A percentile compares a stretch with the other conserved stretches of the same genome.
These are phyloP conservation scores for Suhomyces ambrosiae DNA, from an alignment of 1,139 yeast genomes.

Conservation along the genomic window DNA sequence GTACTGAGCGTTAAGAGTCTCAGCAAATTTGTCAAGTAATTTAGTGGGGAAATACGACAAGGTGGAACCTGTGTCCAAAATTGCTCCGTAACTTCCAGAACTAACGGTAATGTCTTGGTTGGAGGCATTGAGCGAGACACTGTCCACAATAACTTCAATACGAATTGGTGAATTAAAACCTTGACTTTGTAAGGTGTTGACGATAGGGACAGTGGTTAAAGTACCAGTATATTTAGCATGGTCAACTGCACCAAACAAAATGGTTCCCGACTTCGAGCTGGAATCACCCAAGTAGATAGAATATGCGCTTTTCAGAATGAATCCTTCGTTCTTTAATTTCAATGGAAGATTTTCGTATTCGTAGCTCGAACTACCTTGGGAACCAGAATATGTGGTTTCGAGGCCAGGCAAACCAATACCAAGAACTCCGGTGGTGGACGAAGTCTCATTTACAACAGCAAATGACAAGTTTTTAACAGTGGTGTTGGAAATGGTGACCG, in stretches of 20 bases:
- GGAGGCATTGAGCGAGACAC: constrained; percentile 17
- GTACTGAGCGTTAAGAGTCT: constrained; percentile 35
- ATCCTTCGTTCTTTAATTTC: constrained; percentile 52
- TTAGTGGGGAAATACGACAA: constrained; percentile 36
- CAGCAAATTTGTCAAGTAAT: constrained; percentile 31
- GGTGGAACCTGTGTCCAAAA: constrained; percentile 32
- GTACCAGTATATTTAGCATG: constrained; percentile 51
- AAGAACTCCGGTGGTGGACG: constrained; percentile 49
- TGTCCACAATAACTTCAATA: constrained; percentile 29
- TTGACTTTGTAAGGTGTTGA: constrained; percentile 21
- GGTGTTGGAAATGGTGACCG: constrained; percentile 40
- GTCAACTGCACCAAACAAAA: constrained; percentile 64
- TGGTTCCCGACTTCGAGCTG: constrained; percentile 34
- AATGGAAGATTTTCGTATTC: constrained; percentile 60
- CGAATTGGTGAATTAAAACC: constrained; percentile 29
- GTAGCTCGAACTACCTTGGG: constrained; percentile 17
- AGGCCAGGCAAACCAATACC: constrained; percentile 59
- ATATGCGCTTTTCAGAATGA: constrained; percentile 50
- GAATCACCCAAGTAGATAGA: constrained; percentile 40
- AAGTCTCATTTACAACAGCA: constrained; percentile 50
- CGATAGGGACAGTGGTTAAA: constrained; percentile 35
- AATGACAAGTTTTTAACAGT: constrained; percentile 49
- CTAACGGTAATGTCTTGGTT: constrained; percentile 11
- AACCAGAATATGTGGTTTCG: constrained; percentile 37
- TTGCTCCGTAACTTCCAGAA: constrained; percentile 16